Percentiles rank a stretch among this genome's conserved stretches.
phyloP scores from a whole-genome alignment of 352 stramenopile genomes.

The Phytopythium montanum region DNA sequence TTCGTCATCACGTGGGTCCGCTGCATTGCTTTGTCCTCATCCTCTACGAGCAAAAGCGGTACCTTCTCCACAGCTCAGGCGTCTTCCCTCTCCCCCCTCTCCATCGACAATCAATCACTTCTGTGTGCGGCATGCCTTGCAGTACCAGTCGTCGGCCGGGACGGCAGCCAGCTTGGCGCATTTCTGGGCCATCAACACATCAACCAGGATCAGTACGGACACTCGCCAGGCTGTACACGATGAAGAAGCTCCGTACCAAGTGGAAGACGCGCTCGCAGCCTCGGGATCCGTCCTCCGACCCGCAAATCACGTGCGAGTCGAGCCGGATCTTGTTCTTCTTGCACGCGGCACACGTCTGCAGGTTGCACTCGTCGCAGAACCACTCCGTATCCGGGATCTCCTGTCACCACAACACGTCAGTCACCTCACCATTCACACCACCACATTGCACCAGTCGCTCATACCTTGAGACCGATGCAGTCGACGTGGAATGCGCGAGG shows the following conservation, averaged over 20 bases:
- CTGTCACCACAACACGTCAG: conserved; percentile 9
- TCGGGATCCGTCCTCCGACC: conserved; percentile 82
- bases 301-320: conserved; percentile 89
- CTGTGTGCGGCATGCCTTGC: conserved; percentile 59
- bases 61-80: background rate
- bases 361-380: conserved; percentile 87
- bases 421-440: background rate
- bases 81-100: background rate
- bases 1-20: background rate
- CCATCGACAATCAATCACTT: background rate
- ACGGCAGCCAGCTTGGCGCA: conserved; percentile 75
- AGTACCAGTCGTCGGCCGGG: conserved; percentile 88
- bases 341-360: conserved; percentile 74
- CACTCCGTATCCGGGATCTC: conserved; percentile 72
- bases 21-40: background rate
- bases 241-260: conserved; percentile 39
- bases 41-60: background rate
- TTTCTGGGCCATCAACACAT: conserved; percentile 57
- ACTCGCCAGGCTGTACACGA: background rate
- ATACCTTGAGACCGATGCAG: conserved; percentile 67
- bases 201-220: background rate
- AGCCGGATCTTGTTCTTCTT: conserved; percentile 88
- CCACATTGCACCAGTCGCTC: background rate
- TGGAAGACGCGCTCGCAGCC: conserved; percentile 88
- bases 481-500: conserved; percentile 89